Evolutionary conservation across 495 filamentous ascomycete genomes (phyloP).

Genomic region (Penicillium maclennaniae): DNA sequence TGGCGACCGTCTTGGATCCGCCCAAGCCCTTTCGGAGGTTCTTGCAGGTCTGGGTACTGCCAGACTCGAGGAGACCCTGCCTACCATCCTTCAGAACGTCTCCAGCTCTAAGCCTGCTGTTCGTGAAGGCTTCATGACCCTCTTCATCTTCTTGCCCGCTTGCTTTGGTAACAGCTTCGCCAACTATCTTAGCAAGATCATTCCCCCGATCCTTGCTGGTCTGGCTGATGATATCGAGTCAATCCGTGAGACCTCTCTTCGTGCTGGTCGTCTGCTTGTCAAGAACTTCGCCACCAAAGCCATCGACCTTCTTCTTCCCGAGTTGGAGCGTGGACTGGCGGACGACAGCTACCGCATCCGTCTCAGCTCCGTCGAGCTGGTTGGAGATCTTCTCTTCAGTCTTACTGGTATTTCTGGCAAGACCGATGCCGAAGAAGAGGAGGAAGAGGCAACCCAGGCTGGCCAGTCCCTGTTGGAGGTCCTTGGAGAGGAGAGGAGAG

Average conservation of each 20-base stretch:
- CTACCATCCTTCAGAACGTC: conserved; percentile 95
- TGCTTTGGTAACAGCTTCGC: conserved; percentile 99
- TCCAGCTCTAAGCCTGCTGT: conserved; percentile 85
- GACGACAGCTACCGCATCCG: conserved; percentile 95
- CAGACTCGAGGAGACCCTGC: conserved; percentile 90
- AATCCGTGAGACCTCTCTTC: conserved; percentile 88
- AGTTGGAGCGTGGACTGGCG: conserved; percentile 90
- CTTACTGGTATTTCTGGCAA: conserved; percentile 90
- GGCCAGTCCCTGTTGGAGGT: conserved; percentile 87
- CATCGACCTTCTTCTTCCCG: conserved; percentile 88
- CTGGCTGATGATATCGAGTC: conserved; percentile 94
- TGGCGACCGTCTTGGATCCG: conserved; percentile 90
- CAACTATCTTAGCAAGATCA: conserved; percentile 90
- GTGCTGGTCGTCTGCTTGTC: conserved; percentile 87
- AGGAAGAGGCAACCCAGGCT: conserved; percentile 73
- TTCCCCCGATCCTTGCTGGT: conserved; percentile 90
- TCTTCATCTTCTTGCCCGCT: conserved; percentile 97
- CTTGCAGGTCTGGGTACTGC: conserved; percentile 90
- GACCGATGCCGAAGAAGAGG: conserved; percentile 76
- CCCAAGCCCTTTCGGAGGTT: conserved; percentile 94
- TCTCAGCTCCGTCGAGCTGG: conserved; percentile 94
- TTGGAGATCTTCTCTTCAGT: conserved; percentile 96
- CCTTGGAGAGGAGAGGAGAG: conserved; percentile 89
- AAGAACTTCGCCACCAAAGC: conserved; percentile 96
- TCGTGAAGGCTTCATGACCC: conserved; percentile 97